These are phyloP conservation scores for Prillingera fragicola DNA, from an alignment of 1,284 basidiomycete genomes.

Conservation along the genomic window DNA sequence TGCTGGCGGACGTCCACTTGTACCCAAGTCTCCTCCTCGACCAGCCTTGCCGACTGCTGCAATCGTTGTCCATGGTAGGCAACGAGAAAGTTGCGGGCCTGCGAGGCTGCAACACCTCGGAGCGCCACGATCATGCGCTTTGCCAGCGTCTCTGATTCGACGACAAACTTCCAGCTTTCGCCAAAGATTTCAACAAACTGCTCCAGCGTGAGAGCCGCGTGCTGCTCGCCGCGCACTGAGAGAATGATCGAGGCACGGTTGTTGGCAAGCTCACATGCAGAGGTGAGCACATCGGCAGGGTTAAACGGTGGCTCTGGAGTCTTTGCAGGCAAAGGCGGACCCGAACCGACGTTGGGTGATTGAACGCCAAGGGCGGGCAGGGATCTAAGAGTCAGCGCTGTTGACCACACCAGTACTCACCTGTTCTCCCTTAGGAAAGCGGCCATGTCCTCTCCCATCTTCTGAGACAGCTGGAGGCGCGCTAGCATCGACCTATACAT, in stretches of 20 bases:
- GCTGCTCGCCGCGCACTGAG: conserved; percentile 67
- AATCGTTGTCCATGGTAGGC: conserved; percentile 79
- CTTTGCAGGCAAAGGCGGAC: conserved; percentile 4
- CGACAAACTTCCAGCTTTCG: conserved; percentile 81
- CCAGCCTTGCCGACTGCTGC: conserved; percentile 74
- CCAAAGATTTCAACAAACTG: conserved; percentile 79
- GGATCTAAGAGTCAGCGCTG: conserved; percentile 5
- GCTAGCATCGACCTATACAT: conserved; percentile 65
- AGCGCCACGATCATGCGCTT: conserved; percentile 87
- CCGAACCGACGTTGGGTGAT: too few relatives aligned
- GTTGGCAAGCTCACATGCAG: conserved; percentile 78
- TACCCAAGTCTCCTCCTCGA: conserved; percentile 55
- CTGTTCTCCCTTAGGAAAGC: conserved; percentile 53
- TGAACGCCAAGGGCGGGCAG: neutral
- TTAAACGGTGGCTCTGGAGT: conserved; percentile 43
- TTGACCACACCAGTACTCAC: conserved; percentile 9
- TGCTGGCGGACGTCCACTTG: conserved; percentile 65
- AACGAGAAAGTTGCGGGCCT: conserved; percentile 83
- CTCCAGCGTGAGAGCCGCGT: conserved; percentile 63
- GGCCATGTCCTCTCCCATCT: conserved; percentile 59
- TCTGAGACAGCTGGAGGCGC: conserved; percentile 65
- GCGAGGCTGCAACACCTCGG: conserved; percentile 71
- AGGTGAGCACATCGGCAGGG: conserved; percentile 70
- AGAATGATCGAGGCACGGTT: conserved; percentile 72
- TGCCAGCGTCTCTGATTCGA: conserved; percentile 76